These are phyloP conservation scores for Hypoxylon sp. DNA, from an alignment of 2,329 filamentous ascomycete species.

Conservation along the genomic window DNA sequence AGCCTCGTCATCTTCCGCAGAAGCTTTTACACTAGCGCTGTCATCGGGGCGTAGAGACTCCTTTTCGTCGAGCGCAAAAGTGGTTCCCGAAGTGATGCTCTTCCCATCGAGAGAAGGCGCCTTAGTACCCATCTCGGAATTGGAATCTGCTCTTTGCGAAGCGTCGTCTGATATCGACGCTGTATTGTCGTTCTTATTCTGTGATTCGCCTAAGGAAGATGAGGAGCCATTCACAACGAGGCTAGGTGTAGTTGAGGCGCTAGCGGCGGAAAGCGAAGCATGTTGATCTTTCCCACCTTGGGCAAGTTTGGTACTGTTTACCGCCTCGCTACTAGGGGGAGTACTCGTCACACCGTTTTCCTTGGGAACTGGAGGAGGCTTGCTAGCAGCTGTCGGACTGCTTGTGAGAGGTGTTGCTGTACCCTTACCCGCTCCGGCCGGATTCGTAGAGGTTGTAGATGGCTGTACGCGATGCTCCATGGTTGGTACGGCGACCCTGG, in stretches of 20 bases:
- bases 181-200: conserved; percentile 50
- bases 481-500: conserved; percentile 53
- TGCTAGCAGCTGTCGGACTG: conserved; percentile 39
- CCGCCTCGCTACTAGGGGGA: conserved; percentile 25
- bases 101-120: conserved; percentile 93
- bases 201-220: conserved; percentile 57
- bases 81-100: conserved; percentile 93
- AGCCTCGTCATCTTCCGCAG: conserved; percentile 89
- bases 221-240: conserved; percentile 67
- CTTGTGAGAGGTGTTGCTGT: conserved; percentile 39
- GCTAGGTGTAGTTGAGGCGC: conserved; percentile 55
- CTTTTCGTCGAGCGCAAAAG: conserved; percentile 96
- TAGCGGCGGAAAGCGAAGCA: conserved; percentile 41
- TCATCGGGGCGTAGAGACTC: conserved; percentile 95
- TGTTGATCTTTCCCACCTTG: conserved; percentile 46
- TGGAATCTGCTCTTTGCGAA: conserved; percentile 73
- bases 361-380: conserved; percentile 40
- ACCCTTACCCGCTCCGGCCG: conserved; percentile 43
- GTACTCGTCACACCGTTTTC: conserved; percentile 35
- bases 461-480: conserved; percentile 52
- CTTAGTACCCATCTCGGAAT: conserved; percentile 79
- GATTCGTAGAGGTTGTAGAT: conserved; percentile 38
- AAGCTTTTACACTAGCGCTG: conserved; percentile 90
- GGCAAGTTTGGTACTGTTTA: conserved; percentile 41
- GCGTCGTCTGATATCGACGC: conserved; percentile 65